phyloP scores from a whole-genome alignment of 495 filamentous ascomycete genomes.

The Staphylotrichum tortipilum region DNA sequence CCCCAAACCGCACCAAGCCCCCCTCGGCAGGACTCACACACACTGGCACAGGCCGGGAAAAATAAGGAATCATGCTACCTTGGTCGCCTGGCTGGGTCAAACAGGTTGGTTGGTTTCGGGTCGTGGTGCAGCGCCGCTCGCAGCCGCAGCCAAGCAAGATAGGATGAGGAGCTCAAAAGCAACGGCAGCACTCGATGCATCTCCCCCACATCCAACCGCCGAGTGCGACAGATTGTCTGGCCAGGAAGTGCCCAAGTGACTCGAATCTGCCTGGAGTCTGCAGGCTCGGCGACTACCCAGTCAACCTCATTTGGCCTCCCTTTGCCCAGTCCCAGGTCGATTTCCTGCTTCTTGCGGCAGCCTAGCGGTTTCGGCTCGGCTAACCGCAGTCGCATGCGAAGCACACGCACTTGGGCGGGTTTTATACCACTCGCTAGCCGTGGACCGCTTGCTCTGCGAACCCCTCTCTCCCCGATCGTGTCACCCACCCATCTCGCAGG shows the following conservation, averaged over 20 bases:
- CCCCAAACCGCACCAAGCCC: neutral
- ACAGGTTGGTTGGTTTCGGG: conserved; percentile 9
- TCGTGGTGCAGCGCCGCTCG: conserved; percentile 9
- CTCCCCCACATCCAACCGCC: no score
- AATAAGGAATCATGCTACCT: no score
- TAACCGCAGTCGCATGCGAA: neutral
- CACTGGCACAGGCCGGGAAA: no score
- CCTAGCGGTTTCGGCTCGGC: neutral
- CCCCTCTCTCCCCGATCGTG: conserved; percentile 5
- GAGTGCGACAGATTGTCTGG: no score
- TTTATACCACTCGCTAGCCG: conserved; percentile 5
- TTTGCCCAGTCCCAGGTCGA: neutral
- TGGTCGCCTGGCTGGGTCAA: conserved; percentile 1
- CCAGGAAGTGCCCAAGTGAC: neutral
- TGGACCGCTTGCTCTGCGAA: no score
- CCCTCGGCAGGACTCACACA: neutral
- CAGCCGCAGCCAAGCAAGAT: conserved; percentile 4
- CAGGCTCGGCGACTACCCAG: neutral
- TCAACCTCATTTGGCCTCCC: neutral
- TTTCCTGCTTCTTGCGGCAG: conserved; percentile 2
- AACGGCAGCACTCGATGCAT: no score
- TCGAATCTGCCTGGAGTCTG: conserved; percentile 6
- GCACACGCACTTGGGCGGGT: no score
- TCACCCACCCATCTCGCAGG: neutral
- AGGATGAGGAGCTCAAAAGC: neutral